Base-by-base conservation (phyloP, 192 early-diverging fungal species). In the Tieghemiomyces parasiticus region DNA sequence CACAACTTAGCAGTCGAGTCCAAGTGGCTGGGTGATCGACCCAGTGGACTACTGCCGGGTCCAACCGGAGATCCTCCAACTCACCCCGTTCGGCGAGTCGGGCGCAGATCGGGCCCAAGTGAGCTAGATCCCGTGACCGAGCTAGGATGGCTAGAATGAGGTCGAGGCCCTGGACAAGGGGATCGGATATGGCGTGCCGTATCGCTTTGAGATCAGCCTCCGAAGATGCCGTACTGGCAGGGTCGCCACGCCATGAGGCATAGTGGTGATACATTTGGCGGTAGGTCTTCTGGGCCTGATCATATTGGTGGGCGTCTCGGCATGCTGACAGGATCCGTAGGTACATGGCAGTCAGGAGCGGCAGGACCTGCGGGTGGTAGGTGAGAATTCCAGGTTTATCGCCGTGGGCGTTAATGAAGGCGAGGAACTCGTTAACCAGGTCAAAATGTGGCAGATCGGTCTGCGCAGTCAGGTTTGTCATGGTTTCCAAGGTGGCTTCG, bases 301-400 rank as follows among this genome's bases (percentile, higher is more conserved):
- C 16, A 2, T 33, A 34, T 13, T 56, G 54, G 32, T 31, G 16
- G 2, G 28, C 16, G 20, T 31, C 31, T 1, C 14, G 3, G 19
- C 28, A 56, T 3, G 32, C 10, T 24, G 16, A 13, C 16, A 56
- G 34, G 24, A 56, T n/a, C 31, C 29, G 32, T 14, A 34, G 14
- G 24, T 56, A 34, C 54, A 56, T 56, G 16, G 2, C 54, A 12
- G 54, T 29, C 54, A 56, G 6, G 4, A 56, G 6, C 10, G 54
- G 54, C 14, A 29, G 14, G 16, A 34, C 24, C 9, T 9, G 13
- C 31, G 54, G 54, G 4, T 31, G 30, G 32, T 33, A 56, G 32
- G 31, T 33, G 2, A 16, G 3, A 16, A 56, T 31, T 12, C 54
- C 29, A 20, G 54, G 32, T 2, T 56, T 16, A 1, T 14, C 9